Conservation (phyloP, 148 eudicot species). For the Diospyros lotus region DNA sequence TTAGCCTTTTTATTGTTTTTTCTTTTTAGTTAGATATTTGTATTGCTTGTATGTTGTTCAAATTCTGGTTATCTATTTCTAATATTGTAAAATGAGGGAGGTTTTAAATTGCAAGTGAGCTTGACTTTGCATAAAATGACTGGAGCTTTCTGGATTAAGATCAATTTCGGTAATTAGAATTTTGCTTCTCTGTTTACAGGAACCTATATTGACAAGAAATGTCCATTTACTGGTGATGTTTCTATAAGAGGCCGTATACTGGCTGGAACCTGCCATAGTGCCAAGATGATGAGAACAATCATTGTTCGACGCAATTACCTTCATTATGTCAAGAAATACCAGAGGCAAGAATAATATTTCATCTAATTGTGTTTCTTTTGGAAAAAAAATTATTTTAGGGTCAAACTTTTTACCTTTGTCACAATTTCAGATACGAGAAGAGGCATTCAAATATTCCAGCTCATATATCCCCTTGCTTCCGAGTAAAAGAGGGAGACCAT, state of each 20-base stretch:
- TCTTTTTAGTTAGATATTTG: no score
- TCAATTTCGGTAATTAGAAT: no score
- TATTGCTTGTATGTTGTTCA: no score
- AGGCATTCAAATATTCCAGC: constrained; percentile 39
- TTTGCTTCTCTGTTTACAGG: constrained; percentile 10
- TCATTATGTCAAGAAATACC: constrained; percentile 36
- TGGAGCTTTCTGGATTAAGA: no score
- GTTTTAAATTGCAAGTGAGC: no score
- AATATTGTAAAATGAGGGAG: no score
- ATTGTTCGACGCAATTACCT: constrained; percentile 36
- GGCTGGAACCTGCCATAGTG: constrained; percentile 40
- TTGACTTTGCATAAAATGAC: no score
- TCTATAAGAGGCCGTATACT: constrained; percentile 34
- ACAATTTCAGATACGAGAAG: constrained; percentile 30
- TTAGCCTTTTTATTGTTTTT: no score
- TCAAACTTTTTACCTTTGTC: background rate
- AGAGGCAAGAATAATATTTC: constrained; percentile 15
- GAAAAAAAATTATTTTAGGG: no score
- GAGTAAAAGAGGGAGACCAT: constrained; percentile 39
- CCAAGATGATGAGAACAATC: constrained; percentile 38
- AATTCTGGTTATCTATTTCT: no score
- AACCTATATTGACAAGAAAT: constrained; percentile 34
- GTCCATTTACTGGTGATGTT: constrained; percentile 36
- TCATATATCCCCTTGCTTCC: constrained; percentile 39
- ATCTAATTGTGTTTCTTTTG: background rate